Percentiles rank a stretch among this genome's conserved stretches.
Evolutionary conservation across 345 rosid genomes (phyloP).

Genomic region (Rhodamnia argentea): DNA sequence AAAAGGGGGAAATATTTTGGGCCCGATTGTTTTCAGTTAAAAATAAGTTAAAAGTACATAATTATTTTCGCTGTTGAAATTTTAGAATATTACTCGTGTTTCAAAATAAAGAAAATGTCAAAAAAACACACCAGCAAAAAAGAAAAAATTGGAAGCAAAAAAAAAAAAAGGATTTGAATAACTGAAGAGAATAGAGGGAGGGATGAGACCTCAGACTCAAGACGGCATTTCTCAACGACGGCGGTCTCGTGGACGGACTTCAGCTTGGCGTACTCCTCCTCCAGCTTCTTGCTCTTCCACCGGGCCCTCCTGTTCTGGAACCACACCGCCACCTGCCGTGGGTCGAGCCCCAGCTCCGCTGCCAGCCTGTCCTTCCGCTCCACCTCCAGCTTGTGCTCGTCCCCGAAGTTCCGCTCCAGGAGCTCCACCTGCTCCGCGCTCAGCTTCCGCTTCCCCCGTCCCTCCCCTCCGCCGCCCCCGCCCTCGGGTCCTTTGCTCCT

Average conservation of each 20-base stretch:
- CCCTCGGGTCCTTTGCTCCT: conserved; percentile 28
- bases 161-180: too few relatives aligned
- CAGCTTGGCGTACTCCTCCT: conserved; percentile 56
- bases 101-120: too few relatives aligned
- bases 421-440: conserved; percentile 52
- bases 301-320: conserved; percentile 90
- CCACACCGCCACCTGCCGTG: conserved; percentile 98
- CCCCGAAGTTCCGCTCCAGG: conserved; percentile 51
- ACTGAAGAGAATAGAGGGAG: background rate
- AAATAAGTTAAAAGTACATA: too few relatives aligned
- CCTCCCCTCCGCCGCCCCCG: background rate
- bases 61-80: too few relatives aligned
- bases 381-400: conserved; percentile 73
- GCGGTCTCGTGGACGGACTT: conserved; percentile 34
- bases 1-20: too few relatives aligned
- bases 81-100: too few relatives aligned
- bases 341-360: conserved; percentile 70
- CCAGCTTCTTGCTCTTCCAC: conserved; percentile 83
- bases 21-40: too few relatives aligned
- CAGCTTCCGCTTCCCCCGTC: conserved; percentile 64
- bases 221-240: conserved; percentile 53
- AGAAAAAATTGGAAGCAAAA: too few relatives aligned
- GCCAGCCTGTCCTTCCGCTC: conserved; percentile 81
- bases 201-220: conserved; percentile 58
- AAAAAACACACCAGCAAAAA: too few relatives aligned